Base-by-base conservation (phyloP, 2,329 filamentous ascomycete genomes). In the Xylaria sp. region DNA sequence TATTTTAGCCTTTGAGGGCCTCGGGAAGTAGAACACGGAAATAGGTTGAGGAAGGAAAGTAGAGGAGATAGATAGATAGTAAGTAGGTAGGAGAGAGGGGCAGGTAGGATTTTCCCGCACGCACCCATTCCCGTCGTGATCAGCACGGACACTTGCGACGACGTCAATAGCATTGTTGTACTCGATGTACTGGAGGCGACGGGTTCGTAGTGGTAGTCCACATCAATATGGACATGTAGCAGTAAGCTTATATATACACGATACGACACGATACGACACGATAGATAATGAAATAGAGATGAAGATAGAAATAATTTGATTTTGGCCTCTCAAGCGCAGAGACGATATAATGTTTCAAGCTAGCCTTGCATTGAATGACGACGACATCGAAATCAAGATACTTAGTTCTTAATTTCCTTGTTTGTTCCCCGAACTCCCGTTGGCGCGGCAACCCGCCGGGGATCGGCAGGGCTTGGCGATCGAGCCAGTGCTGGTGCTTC, bases 81-180 rank as follows among this genome's bases (percentile, higher is more conserved):
- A 27, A 47, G 27, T 19, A 30, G 12, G 36, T 21, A 34, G 30
- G 50, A 14, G 12, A 21, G 57, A 50, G 39, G 11, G 34, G 34
- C 1, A 7, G 51, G 21, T 45, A 8, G 42, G 42, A 19, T 45
- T 17, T 8, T 36, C 34, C 34, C 34, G 34, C 27, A 36, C 65
- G 58, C 32, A 93, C 91, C 84, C 70, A 93, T 87, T 47, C 82
- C 79, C 9, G 87, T 86, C 30, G 91, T 90, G 67, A 91, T 81
- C 68, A 90, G 83, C 68, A 93, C 82, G 45, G 91, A 92, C 63
- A 93, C 90, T 82, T 93, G 91, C 9, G 87, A 85, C 17, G 89
- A 90, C 6, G 89, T 90, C 75, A 93, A 86, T 71, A 93, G 82
- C 76, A 91, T 81, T 34, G 58, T 48, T 58, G 30, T 12, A n/a